Conservation (phyloP, 805 yeast genomes). For the Cyberlindnera misumaiensis region DNA sequence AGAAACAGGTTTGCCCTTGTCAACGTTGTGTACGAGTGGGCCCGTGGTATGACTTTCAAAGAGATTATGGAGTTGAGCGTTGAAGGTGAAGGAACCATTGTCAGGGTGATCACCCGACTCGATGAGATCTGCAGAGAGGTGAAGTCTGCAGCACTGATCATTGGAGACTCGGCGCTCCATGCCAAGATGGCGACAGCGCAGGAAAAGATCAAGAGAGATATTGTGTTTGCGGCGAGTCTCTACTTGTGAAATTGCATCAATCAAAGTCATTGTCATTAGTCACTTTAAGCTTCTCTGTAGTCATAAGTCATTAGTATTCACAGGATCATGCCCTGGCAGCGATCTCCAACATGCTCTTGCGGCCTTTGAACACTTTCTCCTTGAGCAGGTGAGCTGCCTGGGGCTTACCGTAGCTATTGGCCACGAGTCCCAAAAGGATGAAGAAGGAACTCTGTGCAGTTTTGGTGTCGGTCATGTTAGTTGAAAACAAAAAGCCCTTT, state of each 20-base stretch:
- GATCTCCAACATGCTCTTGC: conserved; percentile 14
- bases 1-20: conserved; percentile 82
- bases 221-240: conserved; percentile 93
- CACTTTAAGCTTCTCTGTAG: background rate
- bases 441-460: conserved; percentile 7
- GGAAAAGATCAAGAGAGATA: conserved; percentile 91
- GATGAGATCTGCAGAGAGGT: conserved; percentile 96
- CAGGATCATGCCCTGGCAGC: conserved; percentile 8
- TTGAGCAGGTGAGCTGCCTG: conserved; percentile 16
- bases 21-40: conserved; percentile 97
- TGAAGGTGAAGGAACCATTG: conserved; percentile 95
- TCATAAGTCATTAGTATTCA: conserved; percentile 1
- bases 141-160: conserved; percentile 85
- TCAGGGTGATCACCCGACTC: conserved; percentile 85
- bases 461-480: background rate
- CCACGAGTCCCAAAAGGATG: conserved; percentile 22
- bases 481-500: background rate
- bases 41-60: conserved; percentile 85
- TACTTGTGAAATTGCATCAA: conserved; percentile 44
- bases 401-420: conserved; percentile 13
- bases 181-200: conserved; percentile 88
- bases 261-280: background rate
- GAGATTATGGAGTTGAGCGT: conserved; percentile 85
- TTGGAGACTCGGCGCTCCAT: conserved; percentile 89
- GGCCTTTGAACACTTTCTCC: conserved; percentile 13